Base-by-base conservation (phyloP, 2,329 filamentous ascomycete species). In the Blastomyces gilchristii region DNA sequence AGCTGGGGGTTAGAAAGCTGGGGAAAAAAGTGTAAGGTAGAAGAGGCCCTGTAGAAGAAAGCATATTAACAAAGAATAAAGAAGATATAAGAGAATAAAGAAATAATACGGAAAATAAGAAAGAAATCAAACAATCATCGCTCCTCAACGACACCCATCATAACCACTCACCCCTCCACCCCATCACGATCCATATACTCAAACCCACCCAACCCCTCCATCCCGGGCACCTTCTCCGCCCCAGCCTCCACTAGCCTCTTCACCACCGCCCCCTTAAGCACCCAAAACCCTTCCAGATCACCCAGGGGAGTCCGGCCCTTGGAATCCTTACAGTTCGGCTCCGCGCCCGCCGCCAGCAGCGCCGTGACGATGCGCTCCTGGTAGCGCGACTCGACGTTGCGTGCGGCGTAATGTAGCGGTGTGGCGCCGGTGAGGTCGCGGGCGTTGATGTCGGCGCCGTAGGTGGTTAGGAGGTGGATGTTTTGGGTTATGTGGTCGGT, bases 161-260 rank as follows among this genome's bases (percentile, higher is more conserved):
- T n/a, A 12, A 9, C 11, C 53, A 25, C 0, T 37, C 53, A 25
- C 53, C 14, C 56, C 12, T 59, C 41, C 6, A 11, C 7, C 14
- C 22, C 16, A 31, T 34, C 43, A 2, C 53, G 53, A 59, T 59
- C 57, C 39, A 59, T 59, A 59, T 59, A 59, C 41, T 47, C 57
- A 59, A 45, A 59, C 57, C 22, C 25, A 1, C 43, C 57, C 41
- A 59, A 45, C 25, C 39, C 39, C 14, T 59, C 39, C 57, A 59
- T 59, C 41, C 16, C 57, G 9, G 43, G 39, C 57, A 47, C 41
- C 11, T n/a, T 18, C 41, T 45, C 16, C 39, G 57, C 57, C 41
- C 57, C 57, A 18, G 57, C 57, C 22, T 59, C 57, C 14, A 59
- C 22, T 18, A 59, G 57, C 57, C 57, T 45, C 57, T 59, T 59